Percentiles rank a stretch among this genome's conserved stretches.
These are phyloP conservation scores for Mycena galericulata DNA, from an alignment of 768 basidiomycete genomes.

Conservation along the genomic window DNA sequence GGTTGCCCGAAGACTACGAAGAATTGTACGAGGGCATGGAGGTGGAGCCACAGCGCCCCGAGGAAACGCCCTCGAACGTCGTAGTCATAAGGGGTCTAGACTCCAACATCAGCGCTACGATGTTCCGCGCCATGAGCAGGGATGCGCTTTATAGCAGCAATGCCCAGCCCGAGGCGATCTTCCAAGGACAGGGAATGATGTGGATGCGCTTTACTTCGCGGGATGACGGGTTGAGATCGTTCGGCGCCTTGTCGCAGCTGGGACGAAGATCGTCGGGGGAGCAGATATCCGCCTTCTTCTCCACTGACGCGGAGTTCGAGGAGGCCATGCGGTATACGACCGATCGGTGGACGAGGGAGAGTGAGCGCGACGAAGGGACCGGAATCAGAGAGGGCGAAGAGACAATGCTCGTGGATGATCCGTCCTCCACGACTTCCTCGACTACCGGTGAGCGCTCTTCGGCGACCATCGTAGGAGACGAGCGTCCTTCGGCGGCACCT, in stretches of 20 bases:
- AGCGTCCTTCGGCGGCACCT: too few species aligned
- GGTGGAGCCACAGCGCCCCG: neutral
- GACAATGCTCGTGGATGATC: too few species aligned
- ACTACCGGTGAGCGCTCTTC: too few species aligned
- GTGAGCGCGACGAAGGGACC: too few species aligned
- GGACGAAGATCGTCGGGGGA: too few species aligned
- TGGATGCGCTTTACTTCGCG: neutral
- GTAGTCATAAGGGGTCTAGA: neutral
- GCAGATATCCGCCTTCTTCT: too few species aligned
- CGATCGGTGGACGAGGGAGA: too few species aligned
- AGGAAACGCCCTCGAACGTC: neutral
- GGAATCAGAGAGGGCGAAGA: too few species aligned
- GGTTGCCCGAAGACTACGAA: slow-evolving; percentile 2
- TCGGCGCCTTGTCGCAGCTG: neutral
- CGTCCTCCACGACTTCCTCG: too few species aligned
- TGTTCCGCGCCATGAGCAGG: neutral
- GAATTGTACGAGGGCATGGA: neutral
- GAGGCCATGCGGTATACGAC: too few species aligned
- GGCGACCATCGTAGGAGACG: too few species aligned
- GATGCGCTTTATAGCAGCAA: neutral
- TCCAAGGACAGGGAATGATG: neutral
- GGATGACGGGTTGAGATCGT: neutral
- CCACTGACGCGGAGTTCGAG: too few species aligned
- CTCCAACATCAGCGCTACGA: neutral
- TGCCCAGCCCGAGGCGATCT: neutral